Conservation (phyloP, 495 filamentous ascomycete species). For the Hypoxylon cercidicola region DNA sequence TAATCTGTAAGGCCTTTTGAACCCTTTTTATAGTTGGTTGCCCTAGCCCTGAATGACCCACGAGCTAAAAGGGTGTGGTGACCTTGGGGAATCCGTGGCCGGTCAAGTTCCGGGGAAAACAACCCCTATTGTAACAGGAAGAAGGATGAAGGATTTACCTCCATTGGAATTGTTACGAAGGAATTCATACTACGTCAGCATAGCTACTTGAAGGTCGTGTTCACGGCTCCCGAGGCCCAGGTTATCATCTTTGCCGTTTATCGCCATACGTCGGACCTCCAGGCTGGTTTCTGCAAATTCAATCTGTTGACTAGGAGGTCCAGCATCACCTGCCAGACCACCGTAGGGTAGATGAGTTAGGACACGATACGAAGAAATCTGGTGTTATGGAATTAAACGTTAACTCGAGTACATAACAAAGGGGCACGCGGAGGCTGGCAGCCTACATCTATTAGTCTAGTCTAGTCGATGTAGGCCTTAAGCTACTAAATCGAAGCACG, state of each 20-base stretch:
- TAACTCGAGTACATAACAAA: too few relatives aligned
- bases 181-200: background rate
- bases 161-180: background rate
- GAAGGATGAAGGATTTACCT: background rate
- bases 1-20: background rate
- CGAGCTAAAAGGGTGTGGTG: background rate
- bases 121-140: background rate
- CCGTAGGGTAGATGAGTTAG: too few relatives aligned
- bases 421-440: too few relatives aligned
- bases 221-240: background rate
- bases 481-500: too few relatives aligned
- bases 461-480: too few relatives aligned
- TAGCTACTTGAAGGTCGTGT: background rate
- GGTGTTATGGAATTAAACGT: too few relatives aligned
- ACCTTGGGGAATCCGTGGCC: background rate
- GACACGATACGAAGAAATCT: too few relatives aligned
- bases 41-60: background rate
- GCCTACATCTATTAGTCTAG: too few relatives aligned
- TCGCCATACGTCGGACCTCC: background rate
- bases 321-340: background rate
- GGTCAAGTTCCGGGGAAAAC: background rate
- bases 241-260: background rate
- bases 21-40: background rate
- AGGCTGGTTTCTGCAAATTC: background rate
- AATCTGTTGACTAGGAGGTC: background rate